phyloP scores from a whole-genome alignment of 2,329 filamentous ascomycete species.

The Apiospora koreana region DNA sequence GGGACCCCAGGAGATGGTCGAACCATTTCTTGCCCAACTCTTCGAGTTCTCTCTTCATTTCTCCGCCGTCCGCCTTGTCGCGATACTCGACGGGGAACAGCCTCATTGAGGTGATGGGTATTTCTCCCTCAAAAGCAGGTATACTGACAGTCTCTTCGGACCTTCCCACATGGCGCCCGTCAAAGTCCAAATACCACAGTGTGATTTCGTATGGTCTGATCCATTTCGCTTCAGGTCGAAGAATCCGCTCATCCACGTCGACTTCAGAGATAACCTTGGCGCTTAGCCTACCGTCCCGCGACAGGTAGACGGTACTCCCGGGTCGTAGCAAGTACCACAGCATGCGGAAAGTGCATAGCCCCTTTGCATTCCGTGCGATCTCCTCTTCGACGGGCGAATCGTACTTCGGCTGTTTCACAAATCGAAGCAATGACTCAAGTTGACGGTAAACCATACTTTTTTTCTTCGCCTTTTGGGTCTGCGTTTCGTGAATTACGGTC shows the following conservation, averaged over 20 bases:
- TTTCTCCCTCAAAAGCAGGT: not conserved
- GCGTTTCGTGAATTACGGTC: too few relatives aligned
- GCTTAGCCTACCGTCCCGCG: not conserved
- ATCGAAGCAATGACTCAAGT: not conserved
- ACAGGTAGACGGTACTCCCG: not conserved
- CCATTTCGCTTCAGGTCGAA: not conserved
- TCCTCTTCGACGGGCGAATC: not conserved
- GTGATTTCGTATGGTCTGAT: not conserved
- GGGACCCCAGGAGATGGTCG: not conserved
- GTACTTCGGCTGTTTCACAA: not conserved
- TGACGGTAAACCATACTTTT: not conserved
- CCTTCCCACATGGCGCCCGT: not conserved
- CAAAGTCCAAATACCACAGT: not conserved
- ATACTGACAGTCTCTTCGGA: not conserved
- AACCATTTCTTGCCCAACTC: not conserved
- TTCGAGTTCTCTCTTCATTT: not conserved
- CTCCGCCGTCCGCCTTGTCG: not conserved
- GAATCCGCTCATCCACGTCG: not conserved
- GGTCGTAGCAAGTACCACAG: not conserved
- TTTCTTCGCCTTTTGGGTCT: not conserved
- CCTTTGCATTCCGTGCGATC: not conserved
- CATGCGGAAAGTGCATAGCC: not conserved
- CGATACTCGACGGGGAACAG: not conserved
- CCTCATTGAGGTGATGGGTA: not conserved
- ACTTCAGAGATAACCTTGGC: not conserved